A percentile compares a stretch with the other conserved stretches of the same genome.
These are phyloP conservation scores for Opeltia flavorubescens DNA, from an alignment of 495 filamentous ascomycete genomes.

Conservation along the genomic window DNA sequence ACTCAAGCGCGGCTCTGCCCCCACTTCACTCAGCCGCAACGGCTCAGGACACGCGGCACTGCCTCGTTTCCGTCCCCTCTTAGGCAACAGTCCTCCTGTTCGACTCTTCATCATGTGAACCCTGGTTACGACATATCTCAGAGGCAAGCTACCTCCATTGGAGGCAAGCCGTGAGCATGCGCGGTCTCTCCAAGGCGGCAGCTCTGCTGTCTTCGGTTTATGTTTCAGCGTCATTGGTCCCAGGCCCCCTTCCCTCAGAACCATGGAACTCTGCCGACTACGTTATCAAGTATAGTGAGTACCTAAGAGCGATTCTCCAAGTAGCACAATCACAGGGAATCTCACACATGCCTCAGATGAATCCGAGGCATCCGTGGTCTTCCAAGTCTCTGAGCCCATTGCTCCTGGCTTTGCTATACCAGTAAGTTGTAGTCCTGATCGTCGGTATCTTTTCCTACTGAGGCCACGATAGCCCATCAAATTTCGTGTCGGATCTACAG, in stretches of 20 bases:
- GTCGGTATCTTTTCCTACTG: constrained; percentile 7
- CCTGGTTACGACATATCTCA: constrained; percentile 1
- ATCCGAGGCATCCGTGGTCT: not conserved
- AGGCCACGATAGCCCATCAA: constrained; percentile 13
- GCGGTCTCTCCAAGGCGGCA: constrained; percentile 16
- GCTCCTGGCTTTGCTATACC: not conserved
- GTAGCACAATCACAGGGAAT: not conserved
- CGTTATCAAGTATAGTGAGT: constrained; percentile 11
- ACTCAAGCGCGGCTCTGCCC: not conserved
- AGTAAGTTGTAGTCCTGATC: not conserved
- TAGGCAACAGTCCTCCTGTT: constrained; percentile 13
- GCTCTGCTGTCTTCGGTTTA: constrained; percentile 12
- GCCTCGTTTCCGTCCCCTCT: not conserved
- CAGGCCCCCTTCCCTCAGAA: constrained; percentile 5
- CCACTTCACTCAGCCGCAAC: not conserved
- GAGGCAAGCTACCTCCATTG: constrained; percentile 9
- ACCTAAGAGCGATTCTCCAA: not conserved
- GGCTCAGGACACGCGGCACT: not conserved
- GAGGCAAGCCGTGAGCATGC: constrained; percentile 11
- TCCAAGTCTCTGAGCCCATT: not conserved
- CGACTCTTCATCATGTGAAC: constrained; percentile 12
- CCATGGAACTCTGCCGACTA: not conserved
- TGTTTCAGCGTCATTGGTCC: constrained; percentile 11
- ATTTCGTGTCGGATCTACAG: constrained; percentile 15
- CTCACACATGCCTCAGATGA: not conserved